Percentiles rank a stretch among this genome's conserved stretches.
Evolutionary conservation across 2,329 filamentous ascomycete genomes (phyloP).

Genomic region (Tolypocladium inflatum): DNA sequence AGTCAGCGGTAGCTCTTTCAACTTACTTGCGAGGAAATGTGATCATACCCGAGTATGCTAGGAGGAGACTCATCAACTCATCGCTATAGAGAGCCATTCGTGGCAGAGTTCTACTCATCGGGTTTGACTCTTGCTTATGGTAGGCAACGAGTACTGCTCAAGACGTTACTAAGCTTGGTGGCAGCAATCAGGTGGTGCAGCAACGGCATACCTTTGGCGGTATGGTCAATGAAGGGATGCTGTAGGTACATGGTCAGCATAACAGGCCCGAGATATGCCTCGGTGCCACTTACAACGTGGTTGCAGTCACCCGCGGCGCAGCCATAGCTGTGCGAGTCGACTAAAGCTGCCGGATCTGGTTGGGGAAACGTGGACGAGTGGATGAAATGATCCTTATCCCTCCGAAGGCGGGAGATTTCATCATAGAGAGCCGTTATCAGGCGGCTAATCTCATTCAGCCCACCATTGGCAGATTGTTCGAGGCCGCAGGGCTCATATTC

Average conservation of each 20-base stretch:
- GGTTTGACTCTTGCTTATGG: constrained; percentile 42
- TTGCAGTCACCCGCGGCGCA: too few relatives aligned
- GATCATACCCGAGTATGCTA: constrained; percentile 61
- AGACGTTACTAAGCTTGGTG: constrained; percentile 22
- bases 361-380: too few relatives aligned
- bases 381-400: too few relatives aligned
- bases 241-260: constrained; percentile 9
- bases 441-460: too few relatives aligned
- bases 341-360: too few relatives aligned
- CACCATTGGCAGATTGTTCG: too few relatives aligned
- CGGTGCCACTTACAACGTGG: constrained; percentile 28
- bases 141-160: constrained; percentile 36
- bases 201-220: constrained; percentile 51
- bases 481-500: too few relatives aligned
- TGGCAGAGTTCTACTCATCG: constrained; percentile 39
- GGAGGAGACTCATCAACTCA: constrained; percentile 65
- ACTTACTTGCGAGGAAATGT: neutral
- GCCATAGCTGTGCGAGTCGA: too few relatives aligned
- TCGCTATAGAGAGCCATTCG: constrained; percentile 58
- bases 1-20: neutral
- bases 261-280: neutral
- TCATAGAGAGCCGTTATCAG: too few relatives aligned
- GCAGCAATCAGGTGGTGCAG: constrained; percentile 18
- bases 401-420: too few relatives aligned
- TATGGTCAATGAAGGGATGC: constrained; percentile 67